A percentile compares a stretch with the other conserved stretches of the same genome.
Evolutionary conservation across 2,329 filamentous ascomycete genomes (phyloP).

Genomic region (Fusarium clavum): DNA sequence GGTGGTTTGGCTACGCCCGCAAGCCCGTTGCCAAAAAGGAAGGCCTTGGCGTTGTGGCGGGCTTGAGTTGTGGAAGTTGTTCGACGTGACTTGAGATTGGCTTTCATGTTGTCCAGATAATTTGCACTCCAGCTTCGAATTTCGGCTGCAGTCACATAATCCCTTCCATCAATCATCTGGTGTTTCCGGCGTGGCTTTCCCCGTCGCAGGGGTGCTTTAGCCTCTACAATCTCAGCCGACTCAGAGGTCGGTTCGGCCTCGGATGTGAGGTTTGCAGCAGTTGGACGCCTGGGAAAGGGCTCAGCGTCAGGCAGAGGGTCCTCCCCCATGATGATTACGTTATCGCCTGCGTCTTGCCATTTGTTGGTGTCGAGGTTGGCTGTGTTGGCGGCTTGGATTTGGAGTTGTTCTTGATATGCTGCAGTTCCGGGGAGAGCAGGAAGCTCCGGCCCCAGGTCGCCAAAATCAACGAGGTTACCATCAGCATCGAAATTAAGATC

Average conservation of each 20-base stretch:
- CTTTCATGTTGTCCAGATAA: conserved; percentile 68
- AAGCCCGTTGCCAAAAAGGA: conserved; percentile 53
- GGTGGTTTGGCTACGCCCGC: conserved; percentile 40
- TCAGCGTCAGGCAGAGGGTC: conserved; percentile 54
- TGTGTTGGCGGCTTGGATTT: conserved; percentile 21
- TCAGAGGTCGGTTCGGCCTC: conserved; percentile 38
- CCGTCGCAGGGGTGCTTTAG: conserved; percentile 37
- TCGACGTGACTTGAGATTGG: conserved; percentile 43
- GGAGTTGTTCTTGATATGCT: conserved; percentile 21
- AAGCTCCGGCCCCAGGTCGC: conserved; percentile 56
- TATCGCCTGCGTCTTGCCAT: conserved; percentile 46
- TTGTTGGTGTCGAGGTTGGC: conserved; percentile 16
- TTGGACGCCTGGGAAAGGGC: conserved; percentile 47
- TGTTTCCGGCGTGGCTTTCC: conserved; percentile 45
- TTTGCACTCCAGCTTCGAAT: conserved; percentile 56
- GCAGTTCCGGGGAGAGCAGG: conserved; percentile 52
- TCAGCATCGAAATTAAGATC: conserved; percentile 64
- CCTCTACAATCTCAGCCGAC: conserved; percentile 37
- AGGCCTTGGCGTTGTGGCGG: conserved; percentile 51
- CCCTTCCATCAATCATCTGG: conserved; percentile 49
- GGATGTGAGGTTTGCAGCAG: conserved; percentile 25
- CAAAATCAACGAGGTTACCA: conserved; percentile 60
- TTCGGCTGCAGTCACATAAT: conserved; percentile 52
- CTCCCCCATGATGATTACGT: conserved; percentile 54
- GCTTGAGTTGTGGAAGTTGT: conserved; percentile 51